Conservation (phyloP, 169 alveolate species). For the Plasmodium falciparum region DNA sequence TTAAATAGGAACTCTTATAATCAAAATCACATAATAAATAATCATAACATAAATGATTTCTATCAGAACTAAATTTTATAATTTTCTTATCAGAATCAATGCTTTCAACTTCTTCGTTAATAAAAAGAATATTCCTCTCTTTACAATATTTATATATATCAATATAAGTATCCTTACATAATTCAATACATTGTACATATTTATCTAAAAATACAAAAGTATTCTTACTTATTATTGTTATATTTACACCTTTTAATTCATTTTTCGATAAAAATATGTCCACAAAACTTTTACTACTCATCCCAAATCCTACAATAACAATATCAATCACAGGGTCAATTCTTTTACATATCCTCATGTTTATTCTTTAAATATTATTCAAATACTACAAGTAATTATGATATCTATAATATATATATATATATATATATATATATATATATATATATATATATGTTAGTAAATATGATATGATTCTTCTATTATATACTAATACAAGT, state of each 20-base stretch:
- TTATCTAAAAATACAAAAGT: conserved; percentile 39
- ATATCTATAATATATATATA: too few relatives aligned
- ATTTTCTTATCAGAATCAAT: conserved; percentile 23
- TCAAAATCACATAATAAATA: conserved; percentile 70
- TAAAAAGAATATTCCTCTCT: conserved; percentile 66
- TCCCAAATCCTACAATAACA: conserved; percentile 71
- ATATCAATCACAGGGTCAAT: conserved; percentile 75
- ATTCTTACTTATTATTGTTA: conserved; percentile 57
- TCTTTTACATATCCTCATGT: conserved; percentile 69
- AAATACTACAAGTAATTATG: too few relatives aligned
- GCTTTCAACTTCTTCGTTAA: conserved; percentile 34
- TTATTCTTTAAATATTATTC: not conserved
- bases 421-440: too few relatives aligned
- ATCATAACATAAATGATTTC: conserved; percentile 69
- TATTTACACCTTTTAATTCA: conserved; percentile 65
- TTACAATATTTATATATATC: conserved; percentile 72
- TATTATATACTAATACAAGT: too few relatives aligned
- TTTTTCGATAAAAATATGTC: conserved; percentile 38
- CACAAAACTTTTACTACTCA: conserved; percentile 33
- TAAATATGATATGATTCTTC: too few relatives aligned
- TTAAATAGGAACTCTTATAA: conserved; percentile 37
- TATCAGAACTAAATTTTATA: conserved; percentile 54
- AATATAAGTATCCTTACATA: conserved; percentile 45
- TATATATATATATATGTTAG: too few relatives aligned
- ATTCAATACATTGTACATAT: conserved; percentile 39